phyloP scores from a whole-genome alignment of 805 yeast species.

The Candida tibetensis region DNA sequence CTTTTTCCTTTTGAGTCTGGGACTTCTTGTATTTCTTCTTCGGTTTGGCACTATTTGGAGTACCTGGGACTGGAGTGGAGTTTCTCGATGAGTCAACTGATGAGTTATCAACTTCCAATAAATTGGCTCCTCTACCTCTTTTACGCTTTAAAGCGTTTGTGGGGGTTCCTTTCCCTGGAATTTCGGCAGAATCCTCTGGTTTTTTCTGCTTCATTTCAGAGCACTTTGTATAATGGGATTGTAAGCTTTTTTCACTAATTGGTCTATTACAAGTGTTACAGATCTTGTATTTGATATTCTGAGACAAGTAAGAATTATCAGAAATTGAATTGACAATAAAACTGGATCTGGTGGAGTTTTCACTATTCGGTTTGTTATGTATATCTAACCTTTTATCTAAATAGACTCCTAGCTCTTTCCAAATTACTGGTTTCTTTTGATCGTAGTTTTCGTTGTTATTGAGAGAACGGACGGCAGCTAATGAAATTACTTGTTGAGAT shows the following conservation, averaged over 20 bases:
- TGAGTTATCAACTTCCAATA: constrained; percentile 34
- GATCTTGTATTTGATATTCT: constrained; percentile 35
- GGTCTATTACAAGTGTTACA: constrained; percentile 41
- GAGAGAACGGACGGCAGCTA: constrained; percentile 25
- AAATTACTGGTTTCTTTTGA: constrained; percentile 29
- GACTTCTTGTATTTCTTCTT: constrained; percentile 45
- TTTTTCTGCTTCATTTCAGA: constrained; percentile 37
- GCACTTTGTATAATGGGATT: constrained; percentile 34
- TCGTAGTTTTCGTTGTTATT: constrained; percentile 15
- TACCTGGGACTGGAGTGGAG: constrained; percentile 34
- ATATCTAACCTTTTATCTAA: constrained; percentile 37
- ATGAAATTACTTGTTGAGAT: constrained; percentile 24
- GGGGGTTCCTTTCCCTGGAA: constrained; percentile 9
- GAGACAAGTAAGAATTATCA: constrained; percentile 30
- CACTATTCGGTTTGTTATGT: constrained; percentile 20
- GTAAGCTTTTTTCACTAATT: constrained; percentile 34
- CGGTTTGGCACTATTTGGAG: constrained; percentile 28
- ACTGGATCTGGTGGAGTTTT: constrained; percentile 18
- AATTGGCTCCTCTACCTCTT: constrained; percentile 18
- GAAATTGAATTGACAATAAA: constrained; percentile 21
- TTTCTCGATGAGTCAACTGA: constrained; percentile 41
- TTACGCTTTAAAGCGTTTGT: constrained; percentile 27
- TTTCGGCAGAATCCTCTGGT: constrained; percentile 14
- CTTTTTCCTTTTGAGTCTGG: constrained; percentile 44
- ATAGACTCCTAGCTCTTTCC: constrained; percentile 46